These are phyloP conservation scores for Oryza glaberrima DNA, from an alignment of 176 grass and related monocot genomes.

Conservation along the genomic window DNA sequence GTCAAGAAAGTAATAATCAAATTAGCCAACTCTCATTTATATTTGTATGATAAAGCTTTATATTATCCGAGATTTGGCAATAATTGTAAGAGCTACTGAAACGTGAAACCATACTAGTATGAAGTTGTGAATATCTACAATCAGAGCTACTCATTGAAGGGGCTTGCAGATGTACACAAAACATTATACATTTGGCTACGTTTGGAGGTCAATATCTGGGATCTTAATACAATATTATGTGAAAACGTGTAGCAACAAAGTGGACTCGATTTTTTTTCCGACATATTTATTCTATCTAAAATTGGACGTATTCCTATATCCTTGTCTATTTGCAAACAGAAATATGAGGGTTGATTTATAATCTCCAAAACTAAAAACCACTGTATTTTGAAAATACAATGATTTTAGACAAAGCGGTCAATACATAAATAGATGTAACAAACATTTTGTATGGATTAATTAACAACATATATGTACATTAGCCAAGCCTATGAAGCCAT, in stretches of 20 bases:
- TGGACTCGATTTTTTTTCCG: neutral
- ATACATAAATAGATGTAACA: neutral
- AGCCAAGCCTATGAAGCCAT: neutral
- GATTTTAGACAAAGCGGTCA: neutral
- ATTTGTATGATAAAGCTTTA: too few species aligned
- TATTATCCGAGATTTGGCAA: too few species aligned
- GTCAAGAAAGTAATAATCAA: neutral
- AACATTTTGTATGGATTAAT: neutral
- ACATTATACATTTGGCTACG: neutral
- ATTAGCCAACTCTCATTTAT: neutral
- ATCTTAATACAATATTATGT: neutral
- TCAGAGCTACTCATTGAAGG: neutral
- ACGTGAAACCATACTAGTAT: neutral
- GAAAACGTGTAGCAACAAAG: neutral
- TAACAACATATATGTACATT: neutral
- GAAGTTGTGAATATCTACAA: neutral
- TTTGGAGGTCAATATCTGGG: neutral
- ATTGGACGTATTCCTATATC: neutral
- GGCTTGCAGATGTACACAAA: neutral
- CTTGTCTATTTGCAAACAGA: neutral
- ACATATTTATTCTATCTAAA: neutral
- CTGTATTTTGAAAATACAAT: neutral
- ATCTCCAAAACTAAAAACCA: neutral
- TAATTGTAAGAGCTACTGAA: neutral
- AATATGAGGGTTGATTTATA: neutral